Conservation (phyloP, 1,284 basidiomycete genomes). For the Ustilago tritici region DNA sequence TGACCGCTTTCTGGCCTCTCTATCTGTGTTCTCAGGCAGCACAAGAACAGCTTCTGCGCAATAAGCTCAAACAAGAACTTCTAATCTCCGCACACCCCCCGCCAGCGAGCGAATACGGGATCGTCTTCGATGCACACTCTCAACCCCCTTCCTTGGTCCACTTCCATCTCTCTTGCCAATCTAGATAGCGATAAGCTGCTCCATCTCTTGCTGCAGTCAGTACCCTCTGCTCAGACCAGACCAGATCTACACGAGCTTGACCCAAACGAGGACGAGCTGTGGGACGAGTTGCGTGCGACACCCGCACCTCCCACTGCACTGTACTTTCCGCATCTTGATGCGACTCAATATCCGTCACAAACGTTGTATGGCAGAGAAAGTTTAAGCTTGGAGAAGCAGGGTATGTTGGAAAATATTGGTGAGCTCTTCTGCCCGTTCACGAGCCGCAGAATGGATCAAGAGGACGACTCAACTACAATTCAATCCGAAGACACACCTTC, state of each 20-base stretch:
- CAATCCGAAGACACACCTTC: background rate
- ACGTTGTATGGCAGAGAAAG: no score
- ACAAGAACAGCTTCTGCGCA: background rate
- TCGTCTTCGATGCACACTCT: slow-evolving; percentile 4
- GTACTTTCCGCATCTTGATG: background rate
- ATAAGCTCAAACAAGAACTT: background rate
- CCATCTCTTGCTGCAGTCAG: slow-evolving; percentile 14
- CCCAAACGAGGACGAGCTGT: background rate
- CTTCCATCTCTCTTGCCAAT: background rate
- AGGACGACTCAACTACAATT: background rate
- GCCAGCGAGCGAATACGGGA: background rate
- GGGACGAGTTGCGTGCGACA: slow-evolving; percentile 13
- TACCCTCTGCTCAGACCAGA: slow-evolving; percentile 20
- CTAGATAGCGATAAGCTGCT: slow-evolving; percentile 19
- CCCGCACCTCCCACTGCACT: background rate
- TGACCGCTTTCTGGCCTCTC: background rate
- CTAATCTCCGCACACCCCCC: background rate
- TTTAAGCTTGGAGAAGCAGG: background rate
- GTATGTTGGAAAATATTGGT: slow-evolving; percentile 8
- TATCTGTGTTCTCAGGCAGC: background rate
- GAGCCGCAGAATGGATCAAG: slow-evolving; percentile 6
- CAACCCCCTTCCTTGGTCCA: background rate
- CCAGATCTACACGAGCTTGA: background rate
- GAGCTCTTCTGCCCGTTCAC: background rate
- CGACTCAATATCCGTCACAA: no score